These are phyloP conservation scores for Mrakia frigida DNA, from an alignment of 768 basidiomycete genomes.

Conservation along the genomic window DNA sequence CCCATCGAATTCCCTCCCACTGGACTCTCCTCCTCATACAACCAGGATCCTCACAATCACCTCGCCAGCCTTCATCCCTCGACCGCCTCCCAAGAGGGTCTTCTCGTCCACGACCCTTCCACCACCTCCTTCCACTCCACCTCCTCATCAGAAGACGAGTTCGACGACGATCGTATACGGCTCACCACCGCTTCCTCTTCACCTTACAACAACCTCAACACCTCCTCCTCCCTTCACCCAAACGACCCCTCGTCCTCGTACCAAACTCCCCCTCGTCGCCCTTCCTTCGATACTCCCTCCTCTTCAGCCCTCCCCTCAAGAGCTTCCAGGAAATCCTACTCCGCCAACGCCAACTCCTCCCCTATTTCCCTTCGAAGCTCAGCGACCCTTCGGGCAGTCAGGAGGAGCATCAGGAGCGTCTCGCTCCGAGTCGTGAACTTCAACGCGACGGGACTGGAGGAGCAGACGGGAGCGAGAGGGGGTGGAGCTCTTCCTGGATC, in stretches of 20 bases:
- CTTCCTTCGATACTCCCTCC: background rate
- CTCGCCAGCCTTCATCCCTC: background rate
- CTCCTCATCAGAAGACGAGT: slow-evolving; percentile 5
- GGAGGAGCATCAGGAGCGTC: slow-evolving; percentile 46
- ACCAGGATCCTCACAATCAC: background rate
- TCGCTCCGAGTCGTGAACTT: slow-evolving; percentile 79
- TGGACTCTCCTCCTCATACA: background rate
- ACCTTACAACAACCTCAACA: background rate
- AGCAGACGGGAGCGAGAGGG: slow-evolving; percentile 11
- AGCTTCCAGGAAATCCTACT: background rate
- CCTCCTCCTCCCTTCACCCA: background rate
- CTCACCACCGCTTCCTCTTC: background rate
- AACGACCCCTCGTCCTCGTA: background rate
- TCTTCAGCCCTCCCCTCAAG: background rate
- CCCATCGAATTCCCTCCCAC: background rate
- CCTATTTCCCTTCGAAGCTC: background rate
- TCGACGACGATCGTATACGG: background rate
- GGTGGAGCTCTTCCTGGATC: background rate
- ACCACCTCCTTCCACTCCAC: background rate
- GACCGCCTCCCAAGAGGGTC: background rate
- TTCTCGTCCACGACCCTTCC: background rate
- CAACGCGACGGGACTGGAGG: slow-evolving; percentile 46
- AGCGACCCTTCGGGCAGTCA: background rate
- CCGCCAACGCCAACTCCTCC: background rate
- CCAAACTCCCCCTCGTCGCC: background rate